Percentiles rank a stretch among this genome's conserved stretches.
phyloP scores from a whole-genome alignment of 495 filamentous ascomycete species.

The Aspergillus steynii region DNA sequence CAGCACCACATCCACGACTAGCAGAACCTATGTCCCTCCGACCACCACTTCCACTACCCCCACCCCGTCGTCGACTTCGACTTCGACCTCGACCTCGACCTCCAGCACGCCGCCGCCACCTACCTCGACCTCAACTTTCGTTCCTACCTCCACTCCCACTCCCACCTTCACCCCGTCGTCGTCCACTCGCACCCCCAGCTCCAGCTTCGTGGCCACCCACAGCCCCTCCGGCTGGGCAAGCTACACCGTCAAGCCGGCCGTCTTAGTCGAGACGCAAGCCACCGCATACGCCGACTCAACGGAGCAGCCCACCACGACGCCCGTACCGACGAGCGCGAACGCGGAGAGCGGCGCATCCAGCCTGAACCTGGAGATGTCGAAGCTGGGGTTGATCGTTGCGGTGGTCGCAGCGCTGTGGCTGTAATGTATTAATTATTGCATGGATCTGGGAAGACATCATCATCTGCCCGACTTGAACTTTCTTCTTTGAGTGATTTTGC shows the following conservation, averaged over 20 bases:
- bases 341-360: background rate
- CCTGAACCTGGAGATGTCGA: background rate
- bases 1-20: conserved; percentile 8
- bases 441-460: background rate
- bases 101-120: conserved; percentile 10
- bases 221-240: background rate
- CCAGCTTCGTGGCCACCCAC: conserved; percentile 11
- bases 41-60: conserved; percentile 17
- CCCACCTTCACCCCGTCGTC: conserved; percentile 27
- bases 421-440: background rate
- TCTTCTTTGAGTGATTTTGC: background rate
- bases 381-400: background rate
- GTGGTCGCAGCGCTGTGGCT: background rate
- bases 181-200: conserved; percentile 25
- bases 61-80: conserved; percentile 18
- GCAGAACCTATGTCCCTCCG: conserved; percentile 7
- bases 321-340: conserved; percentile 17
- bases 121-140: conserved; percentile 24
- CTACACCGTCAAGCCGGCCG: conserved; percentile 10
- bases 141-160: conserved; percentile 26
- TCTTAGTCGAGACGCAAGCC: conserved; percentile 6
- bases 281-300: conserved; percentile 14
- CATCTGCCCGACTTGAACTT: background rate
- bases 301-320: conserved; percentile 13
- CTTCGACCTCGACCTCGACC: conserved; percentile 28